These are phyloP conservation scores for Smithsoniella earleae DNA, from an alignment of 163 green algal genomes.

Conservation along the genomic window DNA sequence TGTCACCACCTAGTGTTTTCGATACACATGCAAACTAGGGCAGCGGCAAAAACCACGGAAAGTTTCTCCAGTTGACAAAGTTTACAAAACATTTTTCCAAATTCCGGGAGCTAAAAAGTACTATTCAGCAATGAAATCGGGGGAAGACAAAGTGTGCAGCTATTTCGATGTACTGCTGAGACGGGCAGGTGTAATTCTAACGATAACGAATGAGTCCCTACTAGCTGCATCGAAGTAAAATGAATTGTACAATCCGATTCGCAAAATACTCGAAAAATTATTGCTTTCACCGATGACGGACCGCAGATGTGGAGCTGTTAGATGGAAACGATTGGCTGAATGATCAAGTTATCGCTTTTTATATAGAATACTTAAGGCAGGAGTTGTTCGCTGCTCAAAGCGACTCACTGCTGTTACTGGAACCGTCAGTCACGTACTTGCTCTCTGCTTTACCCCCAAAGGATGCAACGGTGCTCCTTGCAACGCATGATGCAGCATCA, in stretches of 20 bases:
- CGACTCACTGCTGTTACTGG: neutral
- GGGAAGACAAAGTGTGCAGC: neutral
- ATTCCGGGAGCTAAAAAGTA: too few relatives aligned
- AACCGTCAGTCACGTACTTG: conserved; percentile 2
- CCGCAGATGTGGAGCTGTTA: neutral
- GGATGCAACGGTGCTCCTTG: neutral
- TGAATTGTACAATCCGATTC: neutral
- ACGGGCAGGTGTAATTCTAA: neutral
- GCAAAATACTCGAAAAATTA: neutral
- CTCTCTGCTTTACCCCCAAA: neutral
- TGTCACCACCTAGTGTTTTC: too few relatives aligned
- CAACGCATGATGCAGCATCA: neutral
- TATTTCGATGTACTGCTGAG: neutral
- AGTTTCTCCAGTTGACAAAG: too few relatives aligned
- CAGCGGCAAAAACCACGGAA: too few relatives aligned
- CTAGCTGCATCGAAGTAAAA: neutral
- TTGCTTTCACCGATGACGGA: neutral
- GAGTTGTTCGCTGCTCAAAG: neutral
- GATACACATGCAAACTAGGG: too few relatives aligned
- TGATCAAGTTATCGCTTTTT: conserved; percentile 25
- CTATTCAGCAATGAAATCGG: too few relatives aligned
- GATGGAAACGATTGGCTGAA: conserved; percentile 1
- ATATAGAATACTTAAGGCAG: conserved; percentile 13
- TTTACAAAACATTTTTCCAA: too few relatives aligned
- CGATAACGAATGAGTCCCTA: neutral